Conservation (phyloP, 1,284 basidiomycete genomes). For the Rhodofomes roseus region DNA sequence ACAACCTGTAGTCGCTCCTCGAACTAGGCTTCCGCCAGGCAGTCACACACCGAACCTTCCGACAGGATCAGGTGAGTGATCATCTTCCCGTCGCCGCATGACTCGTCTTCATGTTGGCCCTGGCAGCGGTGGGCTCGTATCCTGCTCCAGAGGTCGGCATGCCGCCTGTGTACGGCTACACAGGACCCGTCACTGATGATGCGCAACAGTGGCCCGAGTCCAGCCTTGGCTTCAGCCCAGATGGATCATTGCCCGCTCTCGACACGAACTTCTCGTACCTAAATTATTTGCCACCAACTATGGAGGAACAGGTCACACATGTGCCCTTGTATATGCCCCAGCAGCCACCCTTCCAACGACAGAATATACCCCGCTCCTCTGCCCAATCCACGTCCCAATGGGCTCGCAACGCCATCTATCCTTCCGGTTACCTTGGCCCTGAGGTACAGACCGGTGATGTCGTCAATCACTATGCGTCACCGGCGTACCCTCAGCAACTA, state of each 20-base stretch:
- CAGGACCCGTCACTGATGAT: not conserved
- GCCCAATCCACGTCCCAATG: not conserved
- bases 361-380: not conserved
- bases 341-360: not conserved
- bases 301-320: not conserved
- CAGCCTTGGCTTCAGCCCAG: not conserved
- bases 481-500: not conserved
- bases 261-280: not conserved
- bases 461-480: not conserved
- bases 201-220: not conserved
- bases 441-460: not conserved
- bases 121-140: not conserved
- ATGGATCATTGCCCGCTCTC: not conserved
- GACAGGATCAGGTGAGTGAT: not conserved
- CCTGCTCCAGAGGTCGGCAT: constrained; percentile 1
- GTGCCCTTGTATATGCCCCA: not conserved
- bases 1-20: not conserved
- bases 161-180: not conserved
- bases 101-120: not conserved
- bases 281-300: not conserved
- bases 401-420: not conserved
- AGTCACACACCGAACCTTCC: not conserved
- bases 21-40: not conserved
- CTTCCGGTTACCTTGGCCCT: not conserved
- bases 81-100: not conserved